phyloP scores from a whole-genome alignment of 75 land plant genomes.

The Cryptomeria japonica region DNA sequence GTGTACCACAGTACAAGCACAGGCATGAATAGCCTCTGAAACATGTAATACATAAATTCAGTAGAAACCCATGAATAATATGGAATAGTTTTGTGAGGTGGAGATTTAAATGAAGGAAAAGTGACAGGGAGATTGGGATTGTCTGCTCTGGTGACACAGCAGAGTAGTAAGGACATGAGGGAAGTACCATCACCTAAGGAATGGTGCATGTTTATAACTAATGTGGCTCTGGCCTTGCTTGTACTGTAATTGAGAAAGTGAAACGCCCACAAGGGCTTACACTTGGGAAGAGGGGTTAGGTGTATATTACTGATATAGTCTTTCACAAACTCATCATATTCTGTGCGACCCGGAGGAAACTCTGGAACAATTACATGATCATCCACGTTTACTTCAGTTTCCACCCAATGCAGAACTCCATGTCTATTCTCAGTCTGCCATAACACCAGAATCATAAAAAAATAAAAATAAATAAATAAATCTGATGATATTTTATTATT shows the following conservation, averaged over 20 bases:
- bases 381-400: neutral
- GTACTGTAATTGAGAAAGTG: too few species aligned
- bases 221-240: too few species aligned
- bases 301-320: too few species aligned
- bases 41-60: neutral
- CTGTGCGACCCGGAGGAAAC: constrained; percentile 24
- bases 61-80: neutral
- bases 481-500: too few species aligned
- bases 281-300: too few species aligned
- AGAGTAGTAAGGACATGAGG: neutral
- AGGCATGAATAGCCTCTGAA: neutral
- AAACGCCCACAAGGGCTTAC: too few species aligned
- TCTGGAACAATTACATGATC: constrained; percentile 14
- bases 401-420: constrained; percentile 19
- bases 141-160: neutral
- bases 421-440: too few species aligned
- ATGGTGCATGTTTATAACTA: too few species aligned
- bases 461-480: too few species aligned
- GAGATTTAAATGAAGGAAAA: neutral
- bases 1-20: neutral
- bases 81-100: neutral
- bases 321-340: too few species aligned
- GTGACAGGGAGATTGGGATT: neutral
- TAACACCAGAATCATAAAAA: too few species aligned
- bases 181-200: constrained; percentile 4